Conservation (phyloP, 257 asterid genomes). For the Solanum rostratum region DNA sequence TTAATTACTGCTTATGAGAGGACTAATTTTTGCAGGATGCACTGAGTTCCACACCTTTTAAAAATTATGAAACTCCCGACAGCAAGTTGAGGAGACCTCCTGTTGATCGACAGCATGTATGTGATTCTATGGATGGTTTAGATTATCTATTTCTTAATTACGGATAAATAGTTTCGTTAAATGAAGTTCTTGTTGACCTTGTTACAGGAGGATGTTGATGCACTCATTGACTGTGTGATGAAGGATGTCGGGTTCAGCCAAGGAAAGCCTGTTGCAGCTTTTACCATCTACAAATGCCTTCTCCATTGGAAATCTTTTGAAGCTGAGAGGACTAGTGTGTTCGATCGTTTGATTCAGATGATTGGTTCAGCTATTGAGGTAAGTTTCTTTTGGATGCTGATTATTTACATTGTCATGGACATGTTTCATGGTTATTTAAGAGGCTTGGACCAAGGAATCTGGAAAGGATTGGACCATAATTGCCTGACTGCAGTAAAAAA, state of each 20-base stretch:
- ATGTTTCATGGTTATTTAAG: not conserved
- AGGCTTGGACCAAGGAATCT: not conserved
- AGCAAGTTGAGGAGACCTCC: constrained; percentile 80
- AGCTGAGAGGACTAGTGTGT: constrained; percentile 97
- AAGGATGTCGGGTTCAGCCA: constrained; percentile 95
- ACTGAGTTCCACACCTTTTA: constrained; percentile 32
- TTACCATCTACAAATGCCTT: constrained; percentile 94
- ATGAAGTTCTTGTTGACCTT: constrained; percentile 6
- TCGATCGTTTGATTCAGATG: constrained; percentile 97
- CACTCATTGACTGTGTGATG: constrained; percentile 77
- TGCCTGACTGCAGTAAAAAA: not conserved
- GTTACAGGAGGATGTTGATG: constrained; percentile 93
- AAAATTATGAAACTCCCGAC: constrained; percentile 68
- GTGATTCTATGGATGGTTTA: constrained; percentile 13
- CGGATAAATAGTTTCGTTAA: constrained; percentile 1
- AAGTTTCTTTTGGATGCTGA: constrained; percentile 3
- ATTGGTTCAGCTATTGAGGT: constrained; percentile 97
- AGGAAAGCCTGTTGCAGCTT: constrained; percentile 97
- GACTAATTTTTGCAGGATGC: constrained; percentile 44
- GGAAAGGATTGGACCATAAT: not conserved
- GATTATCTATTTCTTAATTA: not conserved
- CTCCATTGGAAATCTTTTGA: constrained; percentile 98
- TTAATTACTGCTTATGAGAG: not conserved
- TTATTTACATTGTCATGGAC: not conserved
- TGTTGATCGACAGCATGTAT: constrained; percentile 66